phyloP scores from a whole-genome alignment of 108 stramenopile genomes.

The Nitzschia sp. region DNA sequence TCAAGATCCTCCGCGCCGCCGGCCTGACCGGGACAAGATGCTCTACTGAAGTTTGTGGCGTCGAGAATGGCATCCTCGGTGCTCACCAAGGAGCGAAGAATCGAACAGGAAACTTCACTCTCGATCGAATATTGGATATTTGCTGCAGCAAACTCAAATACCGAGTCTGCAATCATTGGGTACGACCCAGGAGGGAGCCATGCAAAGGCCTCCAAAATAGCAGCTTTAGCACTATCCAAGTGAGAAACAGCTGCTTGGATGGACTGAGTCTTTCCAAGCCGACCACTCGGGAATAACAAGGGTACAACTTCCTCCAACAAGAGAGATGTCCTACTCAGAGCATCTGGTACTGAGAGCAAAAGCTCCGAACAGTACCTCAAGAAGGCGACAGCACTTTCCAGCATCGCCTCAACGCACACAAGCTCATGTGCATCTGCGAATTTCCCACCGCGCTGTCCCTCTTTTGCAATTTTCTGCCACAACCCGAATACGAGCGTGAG shows the following conservation, averaged over 20 bases:
- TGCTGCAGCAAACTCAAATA: slow-evolving; percentile 72
- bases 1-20: slow-evolving; percentile 64
- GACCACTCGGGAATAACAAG: slow-evolving; percentile 55
- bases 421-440: slow-evolving; percentile 65
- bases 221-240: slow-evolving; percentile 73
- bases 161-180: slow-evolving; percentile 76
- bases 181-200: slow-evolving; percentile 90
- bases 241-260: slow-evolving; percentile 49
- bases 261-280: slow-evolving; percentile 47
- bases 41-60: slow-evolving; percentile 60
- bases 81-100: slow-evolving; percentile 64
- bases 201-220: slow-evolving; percentile 84
- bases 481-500: slow-evolving; percentile 53
- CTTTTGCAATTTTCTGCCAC: slow-evolving; percentile 62
- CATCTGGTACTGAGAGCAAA: slow-evolving; percentile 80
- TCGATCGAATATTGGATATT: slow-evolving; percentile 69
- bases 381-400: slow-evolving; percentile 73
- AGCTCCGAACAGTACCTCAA: slow-evolving; percentile 74
- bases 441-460: slow-evolving; percentile 41
- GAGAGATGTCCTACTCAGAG: slow-evolving; percentile 62
- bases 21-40: slow-evolving; percentile 53
- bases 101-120: slow-evolving; percentile 62
- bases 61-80: slow-evolving; percentile 72
- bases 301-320: slow-evolving; percentile 77
- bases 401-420: slow-evolving; percentile 66